A percentile compares a stretch with the other conserved stretches of the same genome.
These are phyloP conservation scores for Arthrinium puccinioides DNA, from an alignment of 2,329 filamentous ascomycete genomes.

Conservation along the genomic window DNA sequence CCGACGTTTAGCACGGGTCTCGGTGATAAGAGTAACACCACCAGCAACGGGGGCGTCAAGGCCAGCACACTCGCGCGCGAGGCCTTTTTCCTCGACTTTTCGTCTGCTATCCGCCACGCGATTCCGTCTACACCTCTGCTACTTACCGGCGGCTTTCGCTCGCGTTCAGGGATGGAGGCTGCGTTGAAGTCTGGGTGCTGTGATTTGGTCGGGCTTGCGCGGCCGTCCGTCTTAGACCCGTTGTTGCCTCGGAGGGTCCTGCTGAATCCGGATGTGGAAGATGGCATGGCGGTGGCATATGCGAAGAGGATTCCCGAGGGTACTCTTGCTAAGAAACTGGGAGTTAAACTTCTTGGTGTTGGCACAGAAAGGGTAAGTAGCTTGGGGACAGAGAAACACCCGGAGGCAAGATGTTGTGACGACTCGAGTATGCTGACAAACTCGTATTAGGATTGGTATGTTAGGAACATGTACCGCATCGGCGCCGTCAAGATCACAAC, in stretches of 20 bases:
- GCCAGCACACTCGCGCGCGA: slow-evolving; percentile 45
- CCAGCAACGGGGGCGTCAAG: not conserved
- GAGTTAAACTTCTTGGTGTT: too few species aligned
- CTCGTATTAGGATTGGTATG: too few species aligned
- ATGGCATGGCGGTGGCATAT: too few species aligned
- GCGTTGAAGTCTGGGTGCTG: slow-evolving; percentile 4
- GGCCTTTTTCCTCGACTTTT: slow-evolving; percentile 61
- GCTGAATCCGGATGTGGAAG: slow-evolving; percentile 4
- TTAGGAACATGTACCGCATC: too few species aligned
- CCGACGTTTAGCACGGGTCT: slow-evolving; percentile 19
- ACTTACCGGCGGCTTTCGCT: slow-evolving; percentile 57
- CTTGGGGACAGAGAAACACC: too few species aligned
- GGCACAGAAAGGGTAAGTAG: too few species aligned
- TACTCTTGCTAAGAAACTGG: too few species aligned
- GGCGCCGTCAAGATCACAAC: too few species aligned
- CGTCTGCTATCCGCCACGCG: slow-evolving; percentile 35
- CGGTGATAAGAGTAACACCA: not conserved
- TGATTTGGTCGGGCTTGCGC: slow-evolving; percentile 6
- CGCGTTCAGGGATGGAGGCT: slow-evolving; percentile 11
- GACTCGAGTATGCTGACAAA: too few species aligned
- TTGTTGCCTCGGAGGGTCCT: slow-evolving; percentile 3
- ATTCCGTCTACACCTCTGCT: slow-evolving; percentile 30
- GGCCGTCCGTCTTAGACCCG: slow-evolving; percentile 4
- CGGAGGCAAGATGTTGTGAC: too few species aligned
- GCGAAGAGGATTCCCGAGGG: too few species aligned